Evolutionary conservation across 805 yeast genomes (phyloP), one percentile per base, ranked within the genome.

Genomic region (Zygosaccharomyces rouxii): DNA sequence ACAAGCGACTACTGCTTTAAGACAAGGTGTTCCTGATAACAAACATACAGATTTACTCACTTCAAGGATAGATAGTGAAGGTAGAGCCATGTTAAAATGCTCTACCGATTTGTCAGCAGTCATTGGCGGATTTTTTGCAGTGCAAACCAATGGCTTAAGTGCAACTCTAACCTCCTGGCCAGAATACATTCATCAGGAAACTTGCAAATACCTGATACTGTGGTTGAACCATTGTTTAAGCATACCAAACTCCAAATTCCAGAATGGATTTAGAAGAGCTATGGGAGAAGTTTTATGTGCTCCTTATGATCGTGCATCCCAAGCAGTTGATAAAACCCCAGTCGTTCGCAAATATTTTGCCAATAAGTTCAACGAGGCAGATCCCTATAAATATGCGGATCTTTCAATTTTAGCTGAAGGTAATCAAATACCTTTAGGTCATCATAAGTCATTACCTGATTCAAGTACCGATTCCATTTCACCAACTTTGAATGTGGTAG

Each of bases 121-220:
- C 7, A 57, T 72, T 4, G 59, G 60, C 6, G 64, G 72, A 4
- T 72, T 72, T 42, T 65, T 65, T 37, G 60, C 63, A 7, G 76
- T 77, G 1, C 76, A 73, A 51, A 59, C 62, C 0, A 73, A 71
- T 44, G 83, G 84, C 0, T 69, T 84, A 44, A 77, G 80, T 9
- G 81, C 84, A 0, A 72, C 84, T 1, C 71, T 84, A 16, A 66
- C 73, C 14, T 70, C 79, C 3, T 72, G 76, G 39, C 60, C 78
- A 30, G 86, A 81, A 52, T 75, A 69, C 48, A 54, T 69, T 30
- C 75, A 80, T 51, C 81, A 80, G 50, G 71, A 70, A 37, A 60
- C 80, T 0, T 71, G 76, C 19, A 66, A 67, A 28, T 57, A 68
- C 14, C 67, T 80, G 31, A 58, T 83, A n/a, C 58, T 61, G 16